These are phyloP conservation scores for Chytridium lagenaria DNA, from an alignment of 371 early-diverging fungal species.

Conservation along the genomic window DNA sequence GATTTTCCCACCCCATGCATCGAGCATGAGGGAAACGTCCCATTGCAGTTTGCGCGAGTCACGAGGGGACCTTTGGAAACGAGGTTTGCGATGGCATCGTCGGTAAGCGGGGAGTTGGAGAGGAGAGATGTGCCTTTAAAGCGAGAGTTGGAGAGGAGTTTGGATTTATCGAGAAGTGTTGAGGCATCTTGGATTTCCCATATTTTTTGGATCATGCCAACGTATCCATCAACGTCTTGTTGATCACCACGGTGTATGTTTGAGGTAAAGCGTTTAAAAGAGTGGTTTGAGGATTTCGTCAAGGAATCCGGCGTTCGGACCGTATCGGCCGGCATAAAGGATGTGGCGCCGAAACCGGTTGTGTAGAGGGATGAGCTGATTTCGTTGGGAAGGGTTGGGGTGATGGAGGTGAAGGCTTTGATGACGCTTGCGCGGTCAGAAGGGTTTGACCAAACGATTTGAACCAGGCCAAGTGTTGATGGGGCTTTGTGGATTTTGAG, in stretches of 20 bases:
- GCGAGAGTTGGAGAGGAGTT: background rate
- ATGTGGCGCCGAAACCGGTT: background rate
- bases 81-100: background rate
- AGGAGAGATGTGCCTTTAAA: constrained; percentile 3
- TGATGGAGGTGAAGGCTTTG: background rate
- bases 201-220: constrained; percentile 15
- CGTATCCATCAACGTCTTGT: background rate
- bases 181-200: constrained; percentile 2
- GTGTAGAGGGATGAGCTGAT: background rate
- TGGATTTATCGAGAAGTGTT: background rate
- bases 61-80: background rate
- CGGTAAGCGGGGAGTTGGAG: background rate
- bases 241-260: background rate
- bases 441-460: background rate
- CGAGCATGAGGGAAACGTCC: background rate
- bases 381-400: constrained; percentile 8
- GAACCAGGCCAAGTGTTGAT: background rate
- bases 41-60: background rate
- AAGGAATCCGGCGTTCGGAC: background rate
- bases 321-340: constrained; percentile 2
- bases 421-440: background rate
- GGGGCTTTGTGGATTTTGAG: constrained; percentile 11
- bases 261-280: background rate
- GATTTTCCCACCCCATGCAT: constrained; percentile 24
- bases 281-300: background rate